Conservation (phyloP, 768 basidiomycete species). For the Naganishia friedmannii region DNA sequence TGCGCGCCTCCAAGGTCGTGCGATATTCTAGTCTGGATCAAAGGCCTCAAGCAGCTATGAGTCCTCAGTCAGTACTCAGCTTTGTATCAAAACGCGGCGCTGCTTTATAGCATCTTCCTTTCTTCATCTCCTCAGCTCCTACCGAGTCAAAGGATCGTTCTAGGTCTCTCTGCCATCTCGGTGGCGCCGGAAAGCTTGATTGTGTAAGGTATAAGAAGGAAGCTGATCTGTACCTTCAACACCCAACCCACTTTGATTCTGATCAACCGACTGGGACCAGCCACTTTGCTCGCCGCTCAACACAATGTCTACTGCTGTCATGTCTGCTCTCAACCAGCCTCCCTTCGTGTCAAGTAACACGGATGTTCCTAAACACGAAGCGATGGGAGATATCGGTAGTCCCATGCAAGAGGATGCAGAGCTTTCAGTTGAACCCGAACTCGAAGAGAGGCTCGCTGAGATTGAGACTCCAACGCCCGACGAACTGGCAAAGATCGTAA, state of each 20-base stretch:
- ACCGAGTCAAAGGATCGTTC: not conserved
- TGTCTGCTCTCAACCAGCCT: not conserved
- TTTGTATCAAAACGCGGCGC: not conserved
- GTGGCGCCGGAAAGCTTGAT: not conserved
- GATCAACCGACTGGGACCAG: not conserved
- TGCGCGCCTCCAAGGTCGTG: not conserved
- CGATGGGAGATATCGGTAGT: conserved; percentile 3
- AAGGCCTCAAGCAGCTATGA: not conserved
- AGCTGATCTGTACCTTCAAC: not conserved
- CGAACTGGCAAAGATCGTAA: conserved; percentile 5
- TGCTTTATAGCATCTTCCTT: not conserved
- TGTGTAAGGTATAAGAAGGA: not conserved
- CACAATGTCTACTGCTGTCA: not conserved
- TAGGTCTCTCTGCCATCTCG: not conserved
- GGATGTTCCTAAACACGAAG: not conserved
- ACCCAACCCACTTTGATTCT: not conserved
- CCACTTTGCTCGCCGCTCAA: not conserved
- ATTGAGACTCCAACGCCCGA: conserved; percentile 3
- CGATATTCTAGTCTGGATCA: not conserved
- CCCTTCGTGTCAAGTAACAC: conserved; percentile 14
- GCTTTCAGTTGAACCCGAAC: not conserved
- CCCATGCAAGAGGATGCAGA: conserved; percentile 12
- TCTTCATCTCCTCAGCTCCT: conserved; percentile 2
- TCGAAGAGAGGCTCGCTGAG: not conserved
- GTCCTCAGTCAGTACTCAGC: not conserved